Evolutionary conservation across 805 yeast genomes (phyloP).

Genomic region (Millerozyma acaciae): DNA sequence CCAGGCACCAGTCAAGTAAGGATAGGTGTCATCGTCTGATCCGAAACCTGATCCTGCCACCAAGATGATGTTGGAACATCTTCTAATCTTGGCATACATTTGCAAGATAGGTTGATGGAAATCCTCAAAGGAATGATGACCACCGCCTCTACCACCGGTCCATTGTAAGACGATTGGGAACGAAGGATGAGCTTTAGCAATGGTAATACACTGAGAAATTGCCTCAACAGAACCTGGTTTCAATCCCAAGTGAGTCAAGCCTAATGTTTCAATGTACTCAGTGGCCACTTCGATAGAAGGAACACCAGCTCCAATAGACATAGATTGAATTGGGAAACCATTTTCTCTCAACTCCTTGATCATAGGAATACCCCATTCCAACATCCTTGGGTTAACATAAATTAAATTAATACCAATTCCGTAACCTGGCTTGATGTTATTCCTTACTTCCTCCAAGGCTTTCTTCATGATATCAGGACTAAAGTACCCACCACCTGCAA

Average conservation of each 20-base stretch:
- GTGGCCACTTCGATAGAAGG: constrained; percentile 96
- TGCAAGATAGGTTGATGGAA: constrained; percentile 96
- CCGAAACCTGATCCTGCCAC: constrained; percentile 99
- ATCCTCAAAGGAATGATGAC: constrained; percentile 98
- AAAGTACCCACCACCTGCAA: constrained; percentile 99
- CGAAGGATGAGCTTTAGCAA: constrained; percentile 91
- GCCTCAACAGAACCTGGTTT: constrained; percentile 98
- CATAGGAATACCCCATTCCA: constrained; percentile 98
- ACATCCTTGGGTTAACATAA: constrained; percentile 95
- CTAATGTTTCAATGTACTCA: constrained; percentile 90
- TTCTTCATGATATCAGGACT: constrained; percentile 61
- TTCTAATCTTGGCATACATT: constrained; percentile 93
- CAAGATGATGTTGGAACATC: constrained; percentile 80
- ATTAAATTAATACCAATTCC: constrained; percentile 91
- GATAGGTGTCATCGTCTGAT: constrained; percentile 93
- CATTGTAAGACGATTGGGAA: constrained; percentile 98
- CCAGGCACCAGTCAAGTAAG: constrained; percentile 98
- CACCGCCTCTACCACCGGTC: constrained; percentile 99
- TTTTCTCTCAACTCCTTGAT: constrained; percentile 81
- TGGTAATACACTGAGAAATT: constrained; percentile 76
- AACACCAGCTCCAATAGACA: constrained; percentile 99
- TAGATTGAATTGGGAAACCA: constrained; percentile 94
- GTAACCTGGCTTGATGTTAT: constrained; percentile 69
- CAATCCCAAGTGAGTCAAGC: constrained; percentile 89
- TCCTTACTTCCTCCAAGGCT: constrained; percentile 74